Evolutionary conservation across 2,329 filamentous ascomycete species (phyloP).

Genomic region (Cladorrhinum sp.): DNA sequence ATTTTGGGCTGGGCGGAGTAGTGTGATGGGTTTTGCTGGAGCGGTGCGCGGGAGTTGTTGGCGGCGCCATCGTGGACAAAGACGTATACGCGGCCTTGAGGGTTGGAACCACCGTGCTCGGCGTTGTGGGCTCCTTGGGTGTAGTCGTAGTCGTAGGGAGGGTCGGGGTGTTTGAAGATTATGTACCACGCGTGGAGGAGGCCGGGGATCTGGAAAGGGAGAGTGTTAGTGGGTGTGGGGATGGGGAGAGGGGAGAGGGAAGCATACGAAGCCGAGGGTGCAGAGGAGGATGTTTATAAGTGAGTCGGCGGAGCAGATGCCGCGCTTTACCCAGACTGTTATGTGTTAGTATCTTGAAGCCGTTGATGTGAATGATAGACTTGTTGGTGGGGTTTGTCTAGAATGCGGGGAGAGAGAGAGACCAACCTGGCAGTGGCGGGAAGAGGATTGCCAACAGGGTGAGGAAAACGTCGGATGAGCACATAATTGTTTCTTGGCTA

Average conservation of each 20-base stretch:
- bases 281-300: conserved; percentile 94
- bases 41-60: conserved; percentile 29
- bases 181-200: conserved; percentile 98
- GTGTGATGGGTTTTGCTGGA: conserved; percentile 35
- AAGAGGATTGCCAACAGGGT: conserved; percentile 63
- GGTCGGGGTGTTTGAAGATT: conserved; percentile 83
- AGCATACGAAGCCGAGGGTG: conserved; percentile 61
- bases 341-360: conserved; percentile 31
- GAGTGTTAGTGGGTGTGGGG: conserved; percentile 12
- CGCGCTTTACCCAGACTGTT: conserved; percentile 92
- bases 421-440: conserved; percentile 62
- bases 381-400: conserved; percentile 2
- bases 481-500: conserved; percentile 43
- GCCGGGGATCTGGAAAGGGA: conserved; percentile 62
- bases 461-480: conserved; percentile 60
- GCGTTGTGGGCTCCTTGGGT: conserved; percentile 50
- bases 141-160: conserved; percentile 66
- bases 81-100: conserved; percentile 67
- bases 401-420: conserved; percentile 23
- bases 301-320: conserved; percentile 87
- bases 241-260: not conserved
- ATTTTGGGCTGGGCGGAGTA: conserved; percentile 33
- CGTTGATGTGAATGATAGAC: no score
- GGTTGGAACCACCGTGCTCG: conserved; percentile 44
- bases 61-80: conserved; percentile 56